Conservation (phyloP, 768 basidiomycete species). For the Gloeophyllum trabeum region DNA sequence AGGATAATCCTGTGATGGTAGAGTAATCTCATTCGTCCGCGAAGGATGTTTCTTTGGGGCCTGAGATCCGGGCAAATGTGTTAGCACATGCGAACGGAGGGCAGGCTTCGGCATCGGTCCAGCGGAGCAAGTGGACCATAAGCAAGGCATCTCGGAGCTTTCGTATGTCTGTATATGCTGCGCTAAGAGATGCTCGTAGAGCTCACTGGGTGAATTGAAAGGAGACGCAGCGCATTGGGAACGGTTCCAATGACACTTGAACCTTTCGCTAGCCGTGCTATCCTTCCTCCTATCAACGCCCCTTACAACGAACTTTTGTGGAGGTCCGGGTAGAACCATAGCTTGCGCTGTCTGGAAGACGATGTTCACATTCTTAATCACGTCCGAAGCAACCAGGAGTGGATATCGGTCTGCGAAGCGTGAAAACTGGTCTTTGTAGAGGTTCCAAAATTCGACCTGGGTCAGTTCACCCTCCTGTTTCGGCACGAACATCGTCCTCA, state of each 20-base stretch:
- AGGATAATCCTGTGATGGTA: slow-evolving; percentile 41
- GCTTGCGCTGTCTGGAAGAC: slow-evolving; percentile 83
- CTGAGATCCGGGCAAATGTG: slow-evolving; percentile 59
- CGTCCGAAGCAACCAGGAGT: slow-evolving; percentile 78
- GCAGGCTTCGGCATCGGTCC: slow-evolving; percentile 31
- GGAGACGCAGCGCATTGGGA: slow-evolving; percentile 38
- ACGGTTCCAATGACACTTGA: slow-evolving; percentile 71
- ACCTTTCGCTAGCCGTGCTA: slow-evolving; percentile 42
- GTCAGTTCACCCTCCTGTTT: slow-evolving; percentile 74
- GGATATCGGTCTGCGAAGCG: slow-evolving; percentile 44
- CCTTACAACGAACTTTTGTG: slow-evolving; percentile 77
- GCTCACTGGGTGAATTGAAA: slow-evolving; percentile 42
- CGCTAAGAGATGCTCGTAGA: slow-evolving; percentile 64
- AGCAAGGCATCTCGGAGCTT: slow-evolving; percentile 38
- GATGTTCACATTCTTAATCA: slow-evolving; percentile 84
- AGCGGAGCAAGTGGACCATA: slow-evolving; percentile 62
- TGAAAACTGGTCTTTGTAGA: slow-evolving; percentile 79
- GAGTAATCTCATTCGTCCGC: slow-evolving; percentile 64
- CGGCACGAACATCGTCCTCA: slow-evolving; percentile 78
- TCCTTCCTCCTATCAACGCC: slow-evolving; percentile 70
- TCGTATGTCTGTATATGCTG: slow-evolving; percentile 38
- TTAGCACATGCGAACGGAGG: slow-evolving; percentile 61
- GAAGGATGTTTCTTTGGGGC: slow-evolving; percentile 47
- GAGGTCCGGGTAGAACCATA: slow-evolving; percentile 67
- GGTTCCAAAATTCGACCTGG: slow-evolving; percentile 92